phyloP scores from a whole-genome alignment of 2,329 filamentous ascomycete species.

The Cordyceps farinosa region DNA sequence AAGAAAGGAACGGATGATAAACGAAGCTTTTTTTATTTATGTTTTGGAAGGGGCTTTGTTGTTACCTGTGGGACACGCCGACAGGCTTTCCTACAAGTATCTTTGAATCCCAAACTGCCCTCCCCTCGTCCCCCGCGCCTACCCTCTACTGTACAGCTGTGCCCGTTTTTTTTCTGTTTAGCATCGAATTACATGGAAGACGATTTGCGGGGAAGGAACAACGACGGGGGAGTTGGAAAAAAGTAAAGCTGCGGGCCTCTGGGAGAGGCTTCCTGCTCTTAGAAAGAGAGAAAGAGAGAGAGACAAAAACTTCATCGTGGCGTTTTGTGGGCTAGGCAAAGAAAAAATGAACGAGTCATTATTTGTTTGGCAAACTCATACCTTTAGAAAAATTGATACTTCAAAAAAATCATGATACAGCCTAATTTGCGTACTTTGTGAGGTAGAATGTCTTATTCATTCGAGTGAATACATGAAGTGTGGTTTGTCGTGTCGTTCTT shows the following conservation, averaged over 20 bases:
- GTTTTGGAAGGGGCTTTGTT: neutral
- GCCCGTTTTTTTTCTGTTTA: constrained; percentile 1
- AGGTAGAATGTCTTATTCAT: neutral
- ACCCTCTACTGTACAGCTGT: neutral
- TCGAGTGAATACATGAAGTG: neutral
- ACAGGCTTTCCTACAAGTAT: neutral
- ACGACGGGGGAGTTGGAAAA: neutral
- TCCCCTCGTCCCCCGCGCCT: neutral
- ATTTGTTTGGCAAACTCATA: constrained; percentile 8
- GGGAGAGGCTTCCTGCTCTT: neutral
- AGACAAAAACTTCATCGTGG: constrained; percentile 13
- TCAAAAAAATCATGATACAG: constrained; percentile 32
- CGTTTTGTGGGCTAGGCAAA: constrained; percentile 14
- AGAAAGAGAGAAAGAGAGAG: neutral
- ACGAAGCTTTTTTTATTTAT: constrained; percentile 4
- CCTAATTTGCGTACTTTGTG: constrained; percentile 16
- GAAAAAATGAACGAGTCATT: constrained; percentile 1
- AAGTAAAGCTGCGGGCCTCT: neutral
- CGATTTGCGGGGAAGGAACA: neutral
- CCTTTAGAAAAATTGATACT: constrained; percentile 17
- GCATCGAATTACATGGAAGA: constrained; percentile 1
- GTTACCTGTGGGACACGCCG: neutral
- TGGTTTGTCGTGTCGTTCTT: constrained; percentile 13
- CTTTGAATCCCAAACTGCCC: neutral
- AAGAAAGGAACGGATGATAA: constrained; percentile 5